Evolutionary conservation across 306 rosid genomes (phyloP).

Genomic region (Quillaja saponaria): DNA sequence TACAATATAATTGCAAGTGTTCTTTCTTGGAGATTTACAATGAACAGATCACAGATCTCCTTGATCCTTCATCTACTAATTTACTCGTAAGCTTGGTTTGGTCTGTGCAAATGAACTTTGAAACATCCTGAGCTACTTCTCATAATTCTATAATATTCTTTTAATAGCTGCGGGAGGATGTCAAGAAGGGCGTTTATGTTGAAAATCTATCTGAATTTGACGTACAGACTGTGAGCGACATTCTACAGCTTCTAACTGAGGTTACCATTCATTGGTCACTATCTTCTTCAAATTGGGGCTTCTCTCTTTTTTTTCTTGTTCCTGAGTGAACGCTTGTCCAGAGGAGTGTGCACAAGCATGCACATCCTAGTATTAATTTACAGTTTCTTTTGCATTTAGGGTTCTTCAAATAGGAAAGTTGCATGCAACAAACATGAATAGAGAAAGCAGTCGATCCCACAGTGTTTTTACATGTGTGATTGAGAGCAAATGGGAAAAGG

Average conservation of each 20-base stretch:
- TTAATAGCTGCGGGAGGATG: slow-evolving; percentile 89
- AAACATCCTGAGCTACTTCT: slow-evolving; percentile 17
- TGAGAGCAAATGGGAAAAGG: slow-evolving; percentile 96
- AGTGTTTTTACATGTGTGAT: slow-evolving; percentile 96
- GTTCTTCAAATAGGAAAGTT: slow-evolving; percentile 93
- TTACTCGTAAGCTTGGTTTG: slow-evolving; percentile 68
- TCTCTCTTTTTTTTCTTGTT: not conserved
- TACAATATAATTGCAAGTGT: slow-evolving; percentile 92
- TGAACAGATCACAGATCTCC: slow-evolving; percentile 91
- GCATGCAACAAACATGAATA: slow-evolving; percentile 97
- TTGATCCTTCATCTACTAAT: slow-evolving; percentile 85
- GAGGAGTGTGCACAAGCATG: slow-evolving; percentile 15
- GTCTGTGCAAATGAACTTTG: slow-evolving; percentile 16
- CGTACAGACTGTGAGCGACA: slow-evolving; percentile 77
- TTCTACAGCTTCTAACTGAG: slow-evolving; percentile 80
- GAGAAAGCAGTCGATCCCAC: slow-evolving; percentile 98
- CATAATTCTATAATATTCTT: slow-evolving; percentile 22
- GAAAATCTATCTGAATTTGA: slow-evolving; percentile 94
- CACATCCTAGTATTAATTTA: slow-evolving; percentile 33
- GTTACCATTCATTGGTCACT: slow-evolving; percentile 33
- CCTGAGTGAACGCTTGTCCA: slow-evolving; percentile 2
- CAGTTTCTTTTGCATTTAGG: slow-evolving; percentile 53
- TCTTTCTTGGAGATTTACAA: slow-evolving; percentile 96
- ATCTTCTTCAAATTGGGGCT: slow-evolving; percentile 29
- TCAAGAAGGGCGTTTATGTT: slow-evolving; percentile 85